Percentiles rank a stretch among this genome's conserved stretches.
Conservation (phyloP, 1,139 yeast genomes). For the Debaryomycetaceae sp. region DNA sequence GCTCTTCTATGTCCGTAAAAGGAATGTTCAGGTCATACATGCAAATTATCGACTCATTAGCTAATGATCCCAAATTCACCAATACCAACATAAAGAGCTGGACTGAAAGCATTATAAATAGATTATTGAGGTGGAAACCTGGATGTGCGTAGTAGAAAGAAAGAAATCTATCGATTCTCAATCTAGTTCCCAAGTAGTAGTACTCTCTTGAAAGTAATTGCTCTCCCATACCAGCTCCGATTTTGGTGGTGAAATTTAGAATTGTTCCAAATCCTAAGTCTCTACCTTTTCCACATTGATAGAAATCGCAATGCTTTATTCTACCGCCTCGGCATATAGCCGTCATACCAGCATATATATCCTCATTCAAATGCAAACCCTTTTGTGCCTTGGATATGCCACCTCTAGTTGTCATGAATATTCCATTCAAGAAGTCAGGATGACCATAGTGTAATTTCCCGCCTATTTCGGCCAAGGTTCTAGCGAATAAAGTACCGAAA, state of each 20-base stretch:
- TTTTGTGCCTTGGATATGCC: slow-evolving; percentile 56
- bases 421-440: slow-evolving; percentile 49
- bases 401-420: slow-evolving; percentile 54
- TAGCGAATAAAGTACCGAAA: slow-evolving; percentile 52
- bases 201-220: slow-evolving; percentile 54
- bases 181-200: slow-evolving; percentile 45
- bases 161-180: slow-evolving; percentile 49
- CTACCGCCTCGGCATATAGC: slow-evolving; percentile 51
- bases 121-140: slow-evolving; percentile 54
- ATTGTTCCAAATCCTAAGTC: slow-evolving; percentile 55
- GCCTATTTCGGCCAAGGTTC: slow-evolving; percentile 54
- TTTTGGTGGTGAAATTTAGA: slow-evolving; percentile 51
- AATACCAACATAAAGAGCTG: slow-evolving; percentile 45
- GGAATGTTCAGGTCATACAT: slow-evolving; percentile 44
- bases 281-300: slow-evolving; percentile 57
- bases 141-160: slow-evolving; percentile 57
- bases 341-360: slow-evolving; percentile 56
- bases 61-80: slow-evolving; percentile 45
- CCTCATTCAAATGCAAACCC: slow-evolving; percentile 54
- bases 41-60: slow-evolving; percentile 44
- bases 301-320: slow-evolving; percentile 54
- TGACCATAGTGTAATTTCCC: slow-evolving; percentile 57
- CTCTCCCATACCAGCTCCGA: slow-evolving; percentile 61
- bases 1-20: slow-evolving; percentile 43
- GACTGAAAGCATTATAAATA: slow-evolving; percentile 47